A percentile compares a stretch with the other conserved stretches of the same genome.
These are phyloP conservation scores for Breynia disticha DNA, from an alignment of 441 rosid species.

Conservation along the genomic window DNA sequence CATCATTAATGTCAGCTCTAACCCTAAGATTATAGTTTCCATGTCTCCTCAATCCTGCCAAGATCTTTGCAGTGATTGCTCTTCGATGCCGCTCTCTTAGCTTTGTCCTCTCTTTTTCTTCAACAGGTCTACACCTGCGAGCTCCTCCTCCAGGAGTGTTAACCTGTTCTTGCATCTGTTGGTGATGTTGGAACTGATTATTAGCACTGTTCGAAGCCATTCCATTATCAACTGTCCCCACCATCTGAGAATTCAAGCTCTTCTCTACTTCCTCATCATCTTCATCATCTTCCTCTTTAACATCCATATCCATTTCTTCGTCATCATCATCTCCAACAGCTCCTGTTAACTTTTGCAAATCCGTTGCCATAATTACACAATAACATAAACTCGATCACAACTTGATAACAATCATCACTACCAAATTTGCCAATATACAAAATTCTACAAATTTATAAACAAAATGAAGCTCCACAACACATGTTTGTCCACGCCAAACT, in stretches of 20 bases:
- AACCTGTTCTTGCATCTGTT: conserved; percentile 66
- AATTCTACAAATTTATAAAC: too few relatives aligned
- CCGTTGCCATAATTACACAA: conserved; percentile 51
- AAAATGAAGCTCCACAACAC: too few relatives aligned
- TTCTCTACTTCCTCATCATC: conserved; percentile 46
- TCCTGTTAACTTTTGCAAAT: conserved; percentile 64
- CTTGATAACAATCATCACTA: too few relatives aligned
- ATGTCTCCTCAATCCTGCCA: conserved; percentile 92
- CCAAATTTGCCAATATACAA: too few relatives aligned
- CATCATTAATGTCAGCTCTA: conserved; percentile 98
- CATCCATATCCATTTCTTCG: conserved; percentile 85
- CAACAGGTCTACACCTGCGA: conserved; percentile 78
- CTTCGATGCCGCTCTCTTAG: conserved; percentile 94
- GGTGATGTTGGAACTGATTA: conserved; percentile 55
- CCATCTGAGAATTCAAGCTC: conserved; percentile 32
- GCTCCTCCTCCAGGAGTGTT: conserved; percentile 65
- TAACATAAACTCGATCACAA: conserved; percentile 33
- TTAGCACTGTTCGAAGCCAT: conserved; percentile 39
- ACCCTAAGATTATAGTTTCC: conserved; percentile 98
- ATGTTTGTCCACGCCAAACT: too few relatives aligned
- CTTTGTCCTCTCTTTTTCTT: conserved; percentile 98
- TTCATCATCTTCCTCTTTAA: conserved; percentile 73
- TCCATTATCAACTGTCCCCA: conserved; percentile 42
- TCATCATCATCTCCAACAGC: conserved; percentile 88
- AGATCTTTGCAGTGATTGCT: conserved; percentile 95